Conservation (phyloP, 148 eudicot species). For the Camellia sinensis region DNA sequence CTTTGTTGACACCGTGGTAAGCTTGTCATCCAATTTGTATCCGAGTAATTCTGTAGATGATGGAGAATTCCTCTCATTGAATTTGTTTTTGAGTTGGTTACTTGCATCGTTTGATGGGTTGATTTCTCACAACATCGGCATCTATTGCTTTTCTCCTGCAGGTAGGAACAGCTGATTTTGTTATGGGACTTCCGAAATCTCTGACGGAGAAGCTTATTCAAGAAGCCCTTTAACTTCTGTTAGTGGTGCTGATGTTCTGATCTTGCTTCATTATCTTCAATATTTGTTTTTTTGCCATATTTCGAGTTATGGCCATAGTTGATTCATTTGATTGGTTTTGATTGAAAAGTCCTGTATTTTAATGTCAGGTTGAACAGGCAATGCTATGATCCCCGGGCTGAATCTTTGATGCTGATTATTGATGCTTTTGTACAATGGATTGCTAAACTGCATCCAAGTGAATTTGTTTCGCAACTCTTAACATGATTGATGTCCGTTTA, state of each 20-base stretch:
- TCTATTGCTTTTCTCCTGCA: constrained; percentile 14
- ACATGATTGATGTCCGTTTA: too few species aligned
- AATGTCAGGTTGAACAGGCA: too few species aligned
- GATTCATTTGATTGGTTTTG: too few species aligned
- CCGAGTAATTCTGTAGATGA: background rate
- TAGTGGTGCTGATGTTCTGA: background rate
- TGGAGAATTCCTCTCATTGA: background rate
- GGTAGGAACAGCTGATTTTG: constrained; percentile 46
- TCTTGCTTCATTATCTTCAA: too few species aligned
- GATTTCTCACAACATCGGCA: background rate
- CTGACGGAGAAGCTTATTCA: constrained; percentile 43
- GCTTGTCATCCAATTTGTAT: constrained; percentile 7
- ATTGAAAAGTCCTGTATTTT: too few species aligned
- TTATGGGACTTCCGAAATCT: constrained; percentile 52
- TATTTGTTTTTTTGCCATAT: too few species aligned
- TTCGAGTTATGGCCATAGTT: too few species aligned
- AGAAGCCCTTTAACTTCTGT: constrained; percentile 30
- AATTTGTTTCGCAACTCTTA: too few species aligned
- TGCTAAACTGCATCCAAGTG: too few species aligned
- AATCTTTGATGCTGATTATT: too few species aligned
- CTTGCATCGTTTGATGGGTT: background rate
- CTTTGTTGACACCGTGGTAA: constrained; percentile 53
- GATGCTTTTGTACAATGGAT: too few species aligned
- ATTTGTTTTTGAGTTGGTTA: background rate
- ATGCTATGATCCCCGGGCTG: too few species aligned